Conservation (phyloP, 805 yeast species). For the Candida silvatica region DNA sequence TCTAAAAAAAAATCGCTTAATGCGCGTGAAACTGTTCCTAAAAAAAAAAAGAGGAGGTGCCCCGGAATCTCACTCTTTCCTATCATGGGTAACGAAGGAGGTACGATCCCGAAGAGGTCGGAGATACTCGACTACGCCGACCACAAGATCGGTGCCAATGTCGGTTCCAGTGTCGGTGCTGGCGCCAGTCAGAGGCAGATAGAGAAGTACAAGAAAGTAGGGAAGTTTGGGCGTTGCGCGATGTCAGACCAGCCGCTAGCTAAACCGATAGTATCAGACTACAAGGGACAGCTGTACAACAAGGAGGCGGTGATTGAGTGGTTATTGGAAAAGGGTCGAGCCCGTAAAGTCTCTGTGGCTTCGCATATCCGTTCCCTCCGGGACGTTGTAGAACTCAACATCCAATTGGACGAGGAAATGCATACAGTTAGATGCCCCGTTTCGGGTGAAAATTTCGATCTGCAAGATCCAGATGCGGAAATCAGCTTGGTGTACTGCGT, state of each 20-base stretch:
- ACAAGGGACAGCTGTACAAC: slow-evolving; percentile 53
- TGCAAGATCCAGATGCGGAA: slow-evolving; percentile 15
- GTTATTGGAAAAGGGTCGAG: slow-evolving; percentile 28
- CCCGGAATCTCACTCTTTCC: not conserved
- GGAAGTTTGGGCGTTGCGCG: slow-evolving; percentile 40
- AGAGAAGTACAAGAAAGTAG: slow-evolving; percentile 18
- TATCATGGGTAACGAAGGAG: slow-evolving; percentile 49
- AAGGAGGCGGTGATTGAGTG: slow-evolving; percentile 55
- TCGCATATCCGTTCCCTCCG: slow-evolving; percentile 5
- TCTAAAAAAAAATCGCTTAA: no score
- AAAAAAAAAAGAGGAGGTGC: not conserved
- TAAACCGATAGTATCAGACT: slow-evolving; percentile 60
- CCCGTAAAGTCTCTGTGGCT: slow-evolving; percentile 11
- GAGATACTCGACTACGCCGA: slow-evolving; percentile 31
- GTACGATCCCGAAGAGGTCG: slow-evolving; percentile 52
- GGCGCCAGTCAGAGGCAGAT: slow-evolving; percentile 11
- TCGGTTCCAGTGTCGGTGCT: slow-evolving; percentile 7
- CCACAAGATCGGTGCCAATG: slow-evolving; percentile 5
- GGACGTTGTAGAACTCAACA: slow-evolving; percentile 26
- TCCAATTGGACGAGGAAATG: slow-evolving; percentile 9
- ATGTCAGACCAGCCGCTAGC: slow-evolving; percentile 33
- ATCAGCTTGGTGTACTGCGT: slow-evolving; percentile 35
- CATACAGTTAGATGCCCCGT: slow-evolving; percentile 29
- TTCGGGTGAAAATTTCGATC: slow-evolving; percentile 28
- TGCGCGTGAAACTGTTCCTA: no score